These are phyloP conservation scores for Nyctanthes arbortristis DNA, from an alignment of 257 asterid genomes.

Conservation along the genomic window DNA sequence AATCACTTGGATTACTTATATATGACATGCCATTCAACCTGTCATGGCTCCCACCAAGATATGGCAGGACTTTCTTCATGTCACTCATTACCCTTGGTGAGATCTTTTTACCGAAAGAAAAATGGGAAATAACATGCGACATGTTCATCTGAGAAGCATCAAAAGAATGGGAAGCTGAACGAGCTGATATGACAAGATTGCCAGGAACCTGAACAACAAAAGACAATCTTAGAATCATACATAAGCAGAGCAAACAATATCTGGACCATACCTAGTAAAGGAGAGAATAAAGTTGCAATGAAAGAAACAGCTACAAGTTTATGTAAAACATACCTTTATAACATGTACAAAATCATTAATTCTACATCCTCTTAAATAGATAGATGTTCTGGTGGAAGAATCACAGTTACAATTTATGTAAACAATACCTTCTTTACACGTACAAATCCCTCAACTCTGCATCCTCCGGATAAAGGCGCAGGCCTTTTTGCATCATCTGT, in stretches of 20 bases:
- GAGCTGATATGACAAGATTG: constrained; percentile 85
- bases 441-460: constrained; percentile 92
- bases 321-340: background rate
- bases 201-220: constrained; percentile 79
- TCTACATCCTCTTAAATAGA: background rate
- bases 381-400: background rate
- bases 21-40: constrained; percentile 68
- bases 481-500: constrained; percentile 61
- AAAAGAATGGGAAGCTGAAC: constrained; percentile 86
- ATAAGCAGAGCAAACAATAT: background rate
- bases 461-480: constrained; percentile 92
- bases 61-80: constrained; percentile 67
- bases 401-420: background rate
- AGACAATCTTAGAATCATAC: constrained; percentile 19
- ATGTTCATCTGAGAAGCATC: constrained; percentile 97
- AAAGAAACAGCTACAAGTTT: background rate
- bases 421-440: constrained; percentile 92
- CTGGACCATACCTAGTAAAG: background rate
- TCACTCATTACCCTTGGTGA: constrained; percentile 69
- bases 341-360: background rate
- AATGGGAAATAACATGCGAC: constrained; percentile 78
- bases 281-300: background rate
- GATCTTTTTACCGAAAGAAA: constrained; percentile 80
- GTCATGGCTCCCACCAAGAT: constrained; percentile 78
- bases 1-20: constrained; percentile 81